These are phyloP conservation scores for Neoboletus brunneissimus DNA, from an alignment of 768 basidiomycete genomes.

Conservation along the genomic window DNA sequence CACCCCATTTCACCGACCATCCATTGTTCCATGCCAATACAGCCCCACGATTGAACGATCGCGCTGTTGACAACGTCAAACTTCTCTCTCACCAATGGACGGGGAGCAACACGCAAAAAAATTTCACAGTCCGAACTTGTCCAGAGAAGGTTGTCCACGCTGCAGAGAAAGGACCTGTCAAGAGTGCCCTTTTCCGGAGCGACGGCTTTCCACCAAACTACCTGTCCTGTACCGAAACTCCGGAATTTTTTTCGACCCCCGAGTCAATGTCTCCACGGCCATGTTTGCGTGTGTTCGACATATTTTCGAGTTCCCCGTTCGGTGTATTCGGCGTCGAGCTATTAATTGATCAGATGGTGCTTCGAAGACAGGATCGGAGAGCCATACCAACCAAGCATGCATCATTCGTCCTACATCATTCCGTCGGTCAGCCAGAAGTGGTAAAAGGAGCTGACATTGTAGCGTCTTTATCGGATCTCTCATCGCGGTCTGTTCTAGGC, in stretches of 20 bases:
- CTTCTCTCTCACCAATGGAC: constrained; percentile 3
- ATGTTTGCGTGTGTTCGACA: constrained; percentile 2
- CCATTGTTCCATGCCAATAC: constrained; percentile 10
- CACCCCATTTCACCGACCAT: constrained; percentile 9
- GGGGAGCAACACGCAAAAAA: neutral
- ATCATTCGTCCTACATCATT: constrained; percentile 1
- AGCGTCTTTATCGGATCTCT: constrained; percentile 5
- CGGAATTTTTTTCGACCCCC: neutral
- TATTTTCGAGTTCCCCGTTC: constrained; percentile 3
- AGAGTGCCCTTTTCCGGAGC: constrained; percentile 3
- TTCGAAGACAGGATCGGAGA: neutral
- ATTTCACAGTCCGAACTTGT: constrained; percentile 20
- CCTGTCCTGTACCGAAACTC: neutral
- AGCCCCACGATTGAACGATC: constrained; percentile 13
- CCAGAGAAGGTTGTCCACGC: constrained; percentile 14
- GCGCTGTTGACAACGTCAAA: constrained; percentile 16
- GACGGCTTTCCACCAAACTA: neutral
- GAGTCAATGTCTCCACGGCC: neutral
- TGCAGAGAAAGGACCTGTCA: constrained; percentile 2
- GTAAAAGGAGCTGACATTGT: neutral
- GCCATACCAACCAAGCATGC: constrained; percentile 15
- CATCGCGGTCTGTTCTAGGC: constrained; percentile 4
- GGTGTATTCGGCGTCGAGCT: constrained; percentile 4
- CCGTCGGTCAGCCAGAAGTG: constrained; percentile 1
- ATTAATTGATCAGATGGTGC: constrained; percentile 9